phyloP scores from a whole-genome alignment of 331 rosid genomes.

The Quercus lobata region DNA sequence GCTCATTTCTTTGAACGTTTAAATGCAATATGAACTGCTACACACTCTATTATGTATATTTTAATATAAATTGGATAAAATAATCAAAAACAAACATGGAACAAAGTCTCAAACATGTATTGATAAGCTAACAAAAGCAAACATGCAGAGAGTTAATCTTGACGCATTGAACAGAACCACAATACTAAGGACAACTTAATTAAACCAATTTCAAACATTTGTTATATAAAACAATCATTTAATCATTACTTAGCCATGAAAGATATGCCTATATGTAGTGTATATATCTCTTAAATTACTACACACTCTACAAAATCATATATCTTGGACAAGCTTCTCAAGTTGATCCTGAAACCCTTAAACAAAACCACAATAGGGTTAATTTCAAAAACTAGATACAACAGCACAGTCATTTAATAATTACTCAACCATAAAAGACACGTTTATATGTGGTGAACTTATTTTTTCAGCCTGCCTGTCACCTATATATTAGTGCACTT shows the following conservation, averaged over 20 bases:
- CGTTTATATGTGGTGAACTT: not conserved
- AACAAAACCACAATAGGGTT: not conserved
- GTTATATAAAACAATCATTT: not conserved
- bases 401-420: not conserved
- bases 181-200: not conserved
- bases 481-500: not conserved
- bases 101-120: no score
- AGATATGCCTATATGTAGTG: not conserved
- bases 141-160: no score
- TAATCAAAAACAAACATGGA: not conserved
- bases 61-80: not conserved
- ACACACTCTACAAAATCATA: not conserved
- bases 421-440: not conserved
- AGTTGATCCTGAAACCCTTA: not conserved
- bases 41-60: not conserved
- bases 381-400: not conserved
- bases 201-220: not conserved
- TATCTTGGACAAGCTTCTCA: conserved; percentile 6
- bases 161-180: not conserved
- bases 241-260: not conserved
- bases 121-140: no score
- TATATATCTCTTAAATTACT: not conserved
- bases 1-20: not conserved
- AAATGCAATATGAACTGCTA: not conserved
- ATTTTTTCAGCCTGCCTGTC: not conserved